These are phyloP conservation scores for Russula vinacea DNA, from an alignment of 768 basidiomycete species.

Conservation along the genomic window DNA sequence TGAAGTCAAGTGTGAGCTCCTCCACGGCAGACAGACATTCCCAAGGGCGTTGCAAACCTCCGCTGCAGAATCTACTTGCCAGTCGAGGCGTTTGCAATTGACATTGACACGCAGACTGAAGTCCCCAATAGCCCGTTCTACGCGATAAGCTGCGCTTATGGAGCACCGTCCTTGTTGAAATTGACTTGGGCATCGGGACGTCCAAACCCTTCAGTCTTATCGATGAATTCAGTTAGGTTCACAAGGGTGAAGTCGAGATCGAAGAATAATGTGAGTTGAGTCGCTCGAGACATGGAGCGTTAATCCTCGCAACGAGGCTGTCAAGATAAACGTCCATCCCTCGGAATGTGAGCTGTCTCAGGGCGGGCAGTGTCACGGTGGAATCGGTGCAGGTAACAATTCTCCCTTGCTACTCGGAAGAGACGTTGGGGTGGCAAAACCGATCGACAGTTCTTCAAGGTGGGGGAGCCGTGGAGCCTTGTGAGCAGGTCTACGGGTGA, in stretches of 20 bases:
- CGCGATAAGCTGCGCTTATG: not conserved
- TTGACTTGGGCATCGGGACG: not conserved
- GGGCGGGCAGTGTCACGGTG: not conserved
- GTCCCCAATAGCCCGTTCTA: not conserved
- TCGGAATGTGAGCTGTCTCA: conserved; percentile 1
- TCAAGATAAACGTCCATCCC: not conserved
- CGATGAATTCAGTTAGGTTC: not conserved
- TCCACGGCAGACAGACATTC: not conserved
- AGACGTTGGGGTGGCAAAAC: not conserved
- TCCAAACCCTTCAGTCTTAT: not conserved
- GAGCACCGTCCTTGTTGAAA: not conserved
- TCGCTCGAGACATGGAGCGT: not conserved
- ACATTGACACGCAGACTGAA: not conserved
- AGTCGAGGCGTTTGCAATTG: not conserved
- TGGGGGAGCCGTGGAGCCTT: not conserved
- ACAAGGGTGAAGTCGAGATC: not conserved
- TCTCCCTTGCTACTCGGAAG: not conserved
- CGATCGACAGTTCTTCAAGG: conserved; percentile 15
- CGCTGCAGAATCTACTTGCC: not conserved
- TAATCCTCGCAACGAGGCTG: not conserved
- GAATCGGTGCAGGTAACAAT: not conserved
- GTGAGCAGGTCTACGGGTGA: not conserved
- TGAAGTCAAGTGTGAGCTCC: not conserved
- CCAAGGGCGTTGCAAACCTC: not conserved
- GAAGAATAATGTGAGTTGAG: not conserved